Evolutionary conservation across 306 rosid species (phyloP), one percentile per base, ranked within the genome.

Genomic region (Prunus campanulata): DNA sequence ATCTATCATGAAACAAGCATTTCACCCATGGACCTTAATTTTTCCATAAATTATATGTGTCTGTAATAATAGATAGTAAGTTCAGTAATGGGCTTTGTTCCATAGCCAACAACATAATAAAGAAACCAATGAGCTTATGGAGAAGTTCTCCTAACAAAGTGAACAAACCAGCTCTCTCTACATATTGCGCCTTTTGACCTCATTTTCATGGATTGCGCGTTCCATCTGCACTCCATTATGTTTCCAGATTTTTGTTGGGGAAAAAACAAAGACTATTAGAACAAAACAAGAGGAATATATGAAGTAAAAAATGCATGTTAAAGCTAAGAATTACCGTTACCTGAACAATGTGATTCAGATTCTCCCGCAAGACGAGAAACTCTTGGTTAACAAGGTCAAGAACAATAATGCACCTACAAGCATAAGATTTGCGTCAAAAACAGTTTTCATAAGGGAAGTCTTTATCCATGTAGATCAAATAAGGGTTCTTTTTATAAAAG

Each of bases 151-250:
- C 42, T 35, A 5, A 35, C 42, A 35, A 35, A 1, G 42, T 35
- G n/a, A 39, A 66, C 70, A 39, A 66, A 39, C 16, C 30, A 11
- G 70, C 22, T 20, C 50, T 66, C 52, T 66, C 57, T 18, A 52
- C 57, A 2, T 16, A 18, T 52, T 52, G 19, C 20, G 9, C 19
- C 30, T 66, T 52, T 52, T 52, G 8, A 6, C 30, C 18, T 66
- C 6, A 19, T 44, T 42, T 39, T 66, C 52, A 11, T n/a, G 3
- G 11, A 42, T 44, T 66, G 54, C 32, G 13, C 6, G 30, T 11
- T 67, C 71, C 71, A 67, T 10, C 71, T 67, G 32, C 29, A 39
- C 54, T 66, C 51, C 30, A 66, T 24, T 9, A 66, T 65, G 69
- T 32, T 63, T 63, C 12, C 29, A 2, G 29, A 61, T 16, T 6